Base-by-base conservation (phyloP, 805 yeast genomes). In the Candida insectorum region DNA sequence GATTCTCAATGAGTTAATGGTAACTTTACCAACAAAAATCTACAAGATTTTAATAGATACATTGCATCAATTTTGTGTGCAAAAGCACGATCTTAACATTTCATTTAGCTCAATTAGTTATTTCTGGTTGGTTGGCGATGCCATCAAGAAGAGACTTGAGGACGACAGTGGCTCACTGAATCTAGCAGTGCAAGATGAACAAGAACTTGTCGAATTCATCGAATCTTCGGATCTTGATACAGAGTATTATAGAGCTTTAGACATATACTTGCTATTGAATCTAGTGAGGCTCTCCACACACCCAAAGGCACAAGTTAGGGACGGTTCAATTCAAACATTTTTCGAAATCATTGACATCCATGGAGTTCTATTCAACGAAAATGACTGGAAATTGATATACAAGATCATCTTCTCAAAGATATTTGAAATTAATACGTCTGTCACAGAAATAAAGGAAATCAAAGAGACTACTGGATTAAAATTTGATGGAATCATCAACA, bases 71-170 rank as follows among this genome's bases (percentile, higher is more conserved):
- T 91, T 86, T 56, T 80, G 86, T 21, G 59, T 70, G 2, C 97
- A 93, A 49, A 60, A 56, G 1, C 67, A 65, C 41, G 96, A 91
- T 44, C 56, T 91, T 44, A 91, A 91, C 54, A 85, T 87, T 14
- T 85, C 97, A 0, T 88, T 91, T 52, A 85, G 95, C 30, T 81
- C 96, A 0, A 84, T 88, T 6, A 85, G 96, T 45, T 84, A 88
- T 45, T 89, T 88, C 50, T 91, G 97, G 97, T 56, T 84, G 11
- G 77, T 93, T 3, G 85, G 96, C 46, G 97, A 93, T 48, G 78
- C 79, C 37, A 58, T 66, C 22, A 60, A 58, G 30, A 43, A 51
- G 9, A 48, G 52, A 32, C 45, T 11, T 27, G 20, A 5, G 8
- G 26, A 24, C 8, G n/a, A n/a, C n/a, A n/a, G n/a, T n/a, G n/a